Conservation (phyloP, 2,329 filamentous ascomycete species). For the Penicillium sp. region DNA sequence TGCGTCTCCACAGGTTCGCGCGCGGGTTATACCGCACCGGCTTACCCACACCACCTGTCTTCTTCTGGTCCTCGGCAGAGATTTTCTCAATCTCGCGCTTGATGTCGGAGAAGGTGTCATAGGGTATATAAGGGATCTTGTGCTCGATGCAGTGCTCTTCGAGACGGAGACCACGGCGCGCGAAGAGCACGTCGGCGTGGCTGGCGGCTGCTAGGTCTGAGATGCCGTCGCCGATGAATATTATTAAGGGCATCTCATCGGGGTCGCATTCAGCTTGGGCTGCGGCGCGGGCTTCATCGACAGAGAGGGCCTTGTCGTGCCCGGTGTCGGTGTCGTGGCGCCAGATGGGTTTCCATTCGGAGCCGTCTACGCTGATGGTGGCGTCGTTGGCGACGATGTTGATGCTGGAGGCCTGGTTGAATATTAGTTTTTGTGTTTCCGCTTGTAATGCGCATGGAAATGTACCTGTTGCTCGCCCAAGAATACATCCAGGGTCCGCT, state of each 20-base stretch:
- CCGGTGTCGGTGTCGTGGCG: constrained; percentile 61
- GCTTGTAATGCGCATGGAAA: too few species aligned
- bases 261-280: constrained; percentile 55
- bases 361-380: constrained; percentile 55
- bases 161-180: constrained; percentile 58
- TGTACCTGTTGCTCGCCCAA: constrained; percentile 52
- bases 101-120: constrained; percentile 64
- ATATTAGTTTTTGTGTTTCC: too few species aligned
- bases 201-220: constrained; percentile 63
- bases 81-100: constrained; percentile 57
- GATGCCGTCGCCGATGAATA: constrained; percentile 67
- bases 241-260: constrained; percentile 60
- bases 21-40: constrained; percentile 62
- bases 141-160: constrained; percentile 64
- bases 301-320: constrained; percentile 63
- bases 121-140: constrained; percentile 56
- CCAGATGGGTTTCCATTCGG: constrained; percentile 63
- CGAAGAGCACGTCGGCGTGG: constrained; percentile 64
- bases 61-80: constrained; percentile 55
- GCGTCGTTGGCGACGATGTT: constrained; percentile 67
- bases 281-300: constrained; percentile 56
- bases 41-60: constrained; percentile 57
- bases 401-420: constrained; percentile 47
- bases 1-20: constrained; percentile 63
- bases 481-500: constrained; percentile 60